Base-by-base conservation (phyloP, 108 stramenopile genomes). In the Craspedostauros australis region DNA sequence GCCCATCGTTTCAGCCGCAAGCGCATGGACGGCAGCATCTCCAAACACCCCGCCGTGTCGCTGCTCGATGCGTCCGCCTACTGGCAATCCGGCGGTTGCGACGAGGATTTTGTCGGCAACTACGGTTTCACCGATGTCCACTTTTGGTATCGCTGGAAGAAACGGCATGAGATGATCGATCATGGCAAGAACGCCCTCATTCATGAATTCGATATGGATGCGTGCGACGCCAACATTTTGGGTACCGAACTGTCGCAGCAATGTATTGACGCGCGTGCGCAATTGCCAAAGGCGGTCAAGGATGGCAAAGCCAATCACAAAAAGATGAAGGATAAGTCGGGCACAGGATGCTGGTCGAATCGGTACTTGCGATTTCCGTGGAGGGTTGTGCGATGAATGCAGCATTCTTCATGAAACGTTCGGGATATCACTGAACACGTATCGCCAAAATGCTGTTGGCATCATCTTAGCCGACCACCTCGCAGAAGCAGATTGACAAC, bases 41-140 rank as follows among this genome's bases (percentile, higher is more conserved):
- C 27, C 5, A 11, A 28, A 6, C 64, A 66, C n/a, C 64, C 54
- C 16, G 54, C 47, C 26, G 46, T 55, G 4, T 37, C 45, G 15
- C 19, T 66, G 14, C 14, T 66, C 3, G 37, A 41, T 8, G 34
- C 45, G 4, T 22, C 19, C 6, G 64, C 54, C 27, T 66, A 57
- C 26, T 66, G 55, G 55, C 39, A 57, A 28, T 51, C 20, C 43
- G 64, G 64, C 29, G 64, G 64, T 32, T 56, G 54, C 26, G 64
- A 66, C 36, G 64, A 66, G 51, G 64, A 66, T 42, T 66, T 57
- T 50, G 32, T 46, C 34, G 64, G 64, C 4, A 37, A 15, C 15
- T 66, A 57, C 51, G 64, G 64, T 18, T 57, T 31, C 24, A 64
- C 63, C 1, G 52, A 54, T 39, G 52, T 54, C 23, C 63, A 64